Evolutionary conservation across 768 basidiomycete species (phyloP), one percentile per base, ranked within the genome.

Genomic region (Naematelia aurantialba): DNA sequence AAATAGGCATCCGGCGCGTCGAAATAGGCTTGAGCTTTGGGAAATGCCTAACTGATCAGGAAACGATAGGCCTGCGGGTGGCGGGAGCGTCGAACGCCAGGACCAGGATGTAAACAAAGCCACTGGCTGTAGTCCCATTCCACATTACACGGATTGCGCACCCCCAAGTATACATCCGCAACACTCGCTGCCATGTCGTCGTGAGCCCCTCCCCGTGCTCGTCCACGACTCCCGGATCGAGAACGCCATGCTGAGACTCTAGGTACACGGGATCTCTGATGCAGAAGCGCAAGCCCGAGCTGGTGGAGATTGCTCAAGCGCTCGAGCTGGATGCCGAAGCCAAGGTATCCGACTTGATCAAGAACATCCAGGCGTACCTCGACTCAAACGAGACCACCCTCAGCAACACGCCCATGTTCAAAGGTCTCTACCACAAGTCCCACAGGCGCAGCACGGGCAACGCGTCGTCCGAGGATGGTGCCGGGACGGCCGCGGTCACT

Each of bases 251-350:
- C 8, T 17, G 34, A 8, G 8, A 8, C 17, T 39, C 8, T 39
- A 39, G 34, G 34, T 66, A 58, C 61, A 30, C 68, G 11, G 71
- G 71, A 5, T 57, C 68, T 1, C 55, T 73, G 21, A 19, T 42
- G n/a, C 47, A 26, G 25, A 69, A 69, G 55, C 68, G 68, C n/a
- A 65, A 68, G 46, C 46, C 60, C 22, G 71, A 73, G 24, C 59
- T 73, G 14, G 59, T 61, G 13, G 71, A 73, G 51, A 73, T 73
- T 52, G 68, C 71, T 25, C 46, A 66, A 45, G 62, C 66, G 2
- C 55, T 73, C 14, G 65, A 63, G 13, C 22, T 73, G 12, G 62
- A 66, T 13, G 45, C 60, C 14, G 62, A 66, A 12, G 62, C 50
- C 1, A 63, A 54, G 31, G 52, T 69, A 3, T 50, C 58, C 22